Evolutionary conservation across 2,329 filamentous ascomycete genomes (phyloP).

Genomic region (Cladosporium sp.): DNA sequence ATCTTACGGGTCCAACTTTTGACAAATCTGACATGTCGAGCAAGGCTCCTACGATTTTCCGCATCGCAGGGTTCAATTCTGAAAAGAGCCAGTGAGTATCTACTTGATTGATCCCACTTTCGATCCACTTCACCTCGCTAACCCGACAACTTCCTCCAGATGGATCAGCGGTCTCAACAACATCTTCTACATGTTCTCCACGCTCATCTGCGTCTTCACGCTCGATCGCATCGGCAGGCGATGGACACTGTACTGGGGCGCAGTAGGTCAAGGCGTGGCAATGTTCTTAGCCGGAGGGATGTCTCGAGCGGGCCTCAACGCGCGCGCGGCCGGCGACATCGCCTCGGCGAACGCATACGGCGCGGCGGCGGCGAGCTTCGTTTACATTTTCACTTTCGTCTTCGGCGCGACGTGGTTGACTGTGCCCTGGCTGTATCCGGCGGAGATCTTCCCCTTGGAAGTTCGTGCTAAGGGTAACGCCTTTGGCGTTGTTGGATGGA

Average conservation of each 20-base stretch:
- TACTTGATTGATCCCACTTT: conserved; percentile 21
- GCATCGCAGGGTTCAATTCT: conserved; percentile 29
- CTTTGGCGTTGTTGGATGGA: conserved; percentile 13
- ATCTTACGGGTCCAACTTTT: not conserved
- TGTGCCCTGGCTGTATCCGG: conserved; percentile 37
- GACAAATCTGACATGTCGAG: not conserved
- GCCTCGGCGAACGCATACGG: conserved; percentile 22
- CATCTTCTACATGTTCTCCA: conserved; percentile 33
- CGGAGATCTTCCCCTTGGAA: conserved; percentile 44
- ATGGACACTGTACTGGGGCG: conserved; percentile 33
- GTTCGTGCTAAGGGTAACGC: conserved; percentile 19
- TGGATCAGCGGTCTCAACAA: conserved; percentile 32
- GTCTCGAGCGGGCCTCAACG: conserved; percentile 26
- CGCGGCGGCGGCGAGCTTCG: conserved; percentile 62
- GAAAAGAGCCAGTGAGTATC: conserved; percentile 39
- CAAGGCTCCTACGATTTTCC: conserved; percentile 25
- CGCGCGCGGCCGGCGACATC: conserved; percentile 21
- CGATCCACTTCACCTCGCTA: not conserved
- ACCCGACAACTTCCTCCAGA: not conserved
- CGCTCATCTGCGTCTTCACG: conserved; percentile 34
- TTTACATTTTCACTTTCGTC: conserved; percentile 64
- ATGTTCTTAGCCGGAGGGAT: conserved; percentile 33
- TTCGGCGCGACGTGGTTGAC: conserved; percentile 64
- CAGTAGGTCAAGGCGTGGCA: conserved; percentile 31
- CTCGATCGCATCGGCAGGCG: conserved; percentile 33